Conservation (phyloP, 495 filamentous ascomycete genomes). For the Trichoderma orchidacearum region DNA sequence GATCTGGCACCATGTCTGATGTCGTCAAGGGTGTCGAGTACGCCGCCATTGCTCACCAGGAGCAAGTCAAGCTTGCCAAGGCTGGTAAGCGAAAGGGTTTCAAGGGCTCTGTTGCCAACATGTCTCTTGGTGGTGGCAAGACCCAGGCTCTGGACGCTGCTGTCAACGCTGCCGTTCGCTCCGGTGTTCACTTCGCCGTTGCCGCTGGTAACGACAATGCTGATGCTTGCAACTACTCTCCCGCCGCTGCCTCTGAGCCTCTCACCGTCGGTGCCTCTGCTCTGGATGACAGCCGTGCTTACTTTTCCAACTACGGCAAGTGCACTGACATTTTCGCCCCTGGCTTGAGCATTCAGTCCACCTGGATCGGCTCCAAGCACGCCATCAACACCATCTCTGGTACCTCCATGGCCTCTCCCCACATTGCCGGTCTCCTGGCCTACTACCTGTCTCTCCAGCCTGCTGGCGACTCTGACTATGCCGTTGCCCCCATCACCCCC, state of each 20-base stretch:
- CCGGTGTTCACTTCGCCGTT: slow-evolving; percentile 92
- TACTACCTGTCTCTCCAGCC: slow-evolving; percentile 97
- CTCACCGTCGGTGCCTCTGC: slow-evolving; percentile 95
- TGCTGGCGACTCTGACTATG: slow-evolving; percentile 71
- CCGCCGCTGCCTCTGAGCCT: slow-evolving; percentile 80
- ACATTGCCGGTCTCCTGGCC: slow-evolving; percentile 89
- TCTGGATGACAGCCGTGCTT: slow-evolving; percentile 87
- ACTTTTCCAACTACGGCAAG: slow-evolving; percentile 99
- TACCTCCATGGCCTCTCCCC: slow-evolving; percentile 98
- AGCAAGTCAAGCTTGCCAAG: slow-evolving; percentile 64
- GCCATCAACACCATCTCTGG: slow-evolving; percentile 97
- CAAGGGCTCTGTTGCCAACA: slow-evolving; percentile 98
- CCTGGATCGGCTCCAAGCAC: slow-evolving; percentile 92
- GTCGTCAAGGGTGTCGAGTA: slow-evolving; percentile 97
- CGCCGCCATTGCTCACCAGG: slow-evolving; percentile 66
- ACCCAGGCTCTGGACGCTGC: slow-evolving; percentile 76
- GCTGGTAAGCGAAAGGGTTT: slow-evolving; percentile 79
- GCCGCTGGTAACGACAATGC: slow-evolving; percentile 98
- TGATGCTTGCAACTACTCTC: slow-evolving; percentile 99
- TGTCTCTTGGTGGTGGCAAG: slow-evolving; percentile 96
- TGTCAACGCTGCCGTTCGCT: slow-evolving; percentile 84
- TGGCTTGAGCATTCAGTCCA: slow-evolving; percentile 90
- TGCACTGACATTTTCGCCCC: slow-evolving; percentile 99
- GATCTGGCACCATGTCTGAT: slow-evolving; percentile 96
- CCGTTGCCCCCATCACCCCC: slow-evolving; percentile 79